Evolutionary conservation across 2,329 filamentous ascomycete genomes (phyloP), one percentile per base, ranked within the genome.

Genomic region (Fusarium luffae): DNA sequence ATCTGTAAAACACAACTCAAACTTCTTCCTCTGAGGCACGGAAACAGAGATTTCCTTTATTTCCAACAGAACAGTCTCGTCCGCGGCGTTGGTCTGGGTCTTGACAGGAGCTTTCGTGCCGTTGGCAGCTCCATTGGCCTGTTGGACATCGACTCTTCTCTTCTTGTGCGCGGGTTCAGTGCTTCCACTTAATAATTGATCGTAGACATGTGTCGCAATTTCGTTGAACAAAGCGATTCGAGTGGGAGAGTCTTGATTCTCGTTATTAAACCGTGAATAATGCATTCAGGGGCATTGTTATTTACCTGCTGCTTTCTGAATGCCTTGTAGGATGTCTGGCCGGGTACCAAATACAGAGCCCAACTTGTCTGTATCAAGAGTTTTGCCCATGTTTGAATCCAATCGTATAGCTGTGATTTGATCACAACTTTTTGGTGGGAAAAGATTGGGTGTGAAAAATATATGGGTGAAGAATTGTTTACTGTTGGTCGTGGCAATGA

Each of bases 1-100:
- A 8, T 83, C 79, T 4, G 89, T 91, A 66, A 91, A 86, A 77
- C 87, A 89, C 11, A 92, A 77, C 68, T 89, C 87, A 70, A 88
- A 88, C 78, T 91, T 92, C 79, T 92, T 92, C 67, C 90, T 83
- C 79, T 89, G 88, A 0, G 90, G 90, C 6, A 90, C 83, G 1
- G 88, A 86, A n/a, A 91, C 83, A 0, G 89, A 91, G 21, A 92
- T 88, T 46, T 91, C 89, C 77, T 89, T 89, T 63, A 91, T 82
- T 68, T 86, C 86, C 19, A 91, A 80, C 27, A 90, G 77, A 0
- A 90, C 79, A 9, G 82, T 73, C 70, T 90, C 88, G 8, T 81
- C 79, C 3, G 81, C 80, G 1, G 85, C 82, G 51, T 82, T 82
- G 25, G 78, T 62, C 23, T 66, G 52, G 40, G 49, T 34, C 68